Evolutionary conservation across 441 rosid genomes (phyloP), one percentile per base, ranked within the genome.

Genomic region (Syzygium syzygioides): DNA sequence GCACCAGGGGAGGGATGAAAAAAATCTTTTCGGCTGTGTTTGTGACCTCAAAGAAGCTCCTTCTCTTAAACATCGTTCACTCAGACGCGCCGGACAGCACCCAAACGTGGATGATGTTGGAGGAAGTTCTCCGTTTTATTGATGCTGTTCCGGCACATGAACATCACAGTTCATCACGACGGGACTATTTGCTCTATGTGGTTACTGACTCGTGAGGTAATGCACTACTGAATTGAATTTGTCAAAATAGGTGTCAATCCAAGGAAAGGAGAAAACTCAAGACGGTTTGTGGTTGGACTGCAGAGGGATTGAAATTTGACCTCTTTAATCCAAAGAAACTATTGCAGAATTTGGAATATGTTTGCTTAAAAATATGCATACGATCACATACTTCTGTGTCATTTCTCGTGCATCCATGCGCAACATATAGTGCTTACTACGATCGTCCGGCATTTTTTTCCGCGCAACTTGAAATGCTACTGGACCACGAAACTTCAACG

Each of bases 11-110:
- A 89, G 98, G 98, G 68, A 91, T 95, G 91, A 96, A 95, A 93
- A 93, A 97, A 91, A 91, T 97, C 57, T 96, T 97, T 90, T 95
- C 96, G 2, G 98, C 99, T 53, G 98, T 95, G 48, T 96, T 97
- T 89, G 98, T 97, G 85, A 92, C 94, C 89, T 94, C 96, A 14
- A 93, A 91, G 89, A 97, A 95, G 92, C 96, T 97, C 86, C 95
- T 93, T 91, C 93, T 96, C 50, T 89, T 97, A 68, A 96, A 96
- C 89, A 93, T 96, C 85, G 89, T 93, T 85, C 97, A 94, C 90
- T 94, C 96, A 50, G 98, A 96, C 91, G 94, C 91, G 86, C 94
- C 32, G 0, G 68, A 60, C 17, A 60, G 68, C 32, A 28, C 68
- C 66, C 68, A 28, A 60, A 60, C 68, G 48, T 91, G 95, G 89